These are phyloP conservation scores for Clitopilus hobsonii DNA, from an alignment of 768 basidiomycete species.

Conservation along the genomic window DNA sequence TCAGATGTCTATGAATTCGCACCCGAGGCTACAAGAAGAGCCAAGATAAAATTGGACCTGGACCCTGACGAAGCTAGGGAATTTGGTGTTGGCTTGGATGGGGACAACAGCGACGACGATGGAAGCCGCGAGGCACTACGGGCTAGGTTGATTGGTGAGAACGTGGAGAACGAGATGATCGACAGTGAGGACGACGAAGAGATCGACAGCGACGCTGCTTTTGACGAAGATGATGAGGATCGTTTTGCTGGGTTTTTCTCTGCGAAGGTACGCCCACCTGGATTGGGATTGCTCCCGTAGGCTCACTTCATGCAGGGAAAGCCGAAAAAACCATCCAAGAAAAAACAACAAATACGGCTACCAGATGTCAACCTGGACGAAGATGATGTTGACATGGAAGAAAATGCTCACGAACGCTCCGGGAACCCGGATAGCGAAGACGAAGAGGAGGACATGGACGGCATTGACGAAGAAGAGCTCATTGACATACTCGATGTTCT, in stretches of 20 bases:
- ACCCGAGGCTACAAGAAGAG: constrained; percentile 43
- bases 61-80: constrained; percentile 50
- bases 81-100: constrained; percentile 36
- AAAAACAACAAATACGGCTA: constrained; percentile 26
- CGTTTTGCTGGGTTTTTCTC: constrained; percentile 63
- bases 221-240: constrained; percentile 81
- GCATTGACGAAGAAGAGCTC: constrained; percentile 46
- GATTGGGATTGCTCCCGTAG: constrained; percentile 9
- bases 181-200: constrained; percentile 79
- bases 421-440: too few relatives aligned
- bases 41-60: constrained; percentile 48
- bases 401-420: constrained; percentile 7
- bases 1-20: constrained; percentile 66
- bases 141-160: constrained; percentile 49
- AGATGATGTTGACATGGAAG: constrained; percentile 33
- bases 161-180: constrained; percentile 47
- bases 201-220: constrained; percentile 79
- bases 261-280: constrained; percentile 28
- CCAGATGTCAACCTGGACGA: constrained; percentile 68
- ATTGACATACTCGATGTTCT: constrained; percentile 63
- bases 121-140: constrained; percentile 30
- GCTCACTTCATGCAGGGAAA: constrained; percentile 13
- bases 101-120: constrained; percentile 34
- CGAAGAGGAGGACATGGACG: constrained; percentile 35
- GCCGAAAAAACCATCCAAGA: constrained; percentile 19